Evolutionary conservation across 1,284 basidiomycete genomes (phyloP).

Genomic region (Gymnopus androsaceus): DNA sequence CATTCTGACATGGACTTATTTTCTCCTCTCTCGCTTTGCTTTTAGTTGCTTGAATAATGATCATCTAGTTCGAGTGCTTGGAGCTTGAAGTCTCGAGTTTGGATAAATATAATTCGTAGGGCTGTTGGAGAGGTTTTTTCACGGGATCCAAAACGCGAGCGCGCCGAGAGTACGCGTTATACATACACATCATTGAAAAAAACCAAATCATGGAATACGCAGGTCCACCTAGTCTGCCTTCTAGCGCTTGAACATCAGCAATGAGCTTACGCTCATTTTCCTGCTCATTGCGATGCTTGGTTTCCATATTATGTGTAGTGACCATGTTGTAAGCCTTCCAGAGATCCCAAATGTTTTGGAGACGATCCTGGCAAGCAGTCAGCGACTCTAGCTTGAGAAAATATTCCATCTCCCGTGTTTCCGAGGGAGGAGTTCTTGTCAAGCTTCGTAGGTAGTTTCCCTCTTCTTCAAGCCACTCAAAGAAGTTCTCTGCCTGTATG

Average conservation of each 20-base stretch:
- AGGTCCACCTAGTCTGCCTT: background rate
- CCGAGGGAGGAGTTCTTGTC: background rate
- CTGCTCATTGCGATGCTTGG: background rate
- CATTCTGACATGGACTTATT: no score
- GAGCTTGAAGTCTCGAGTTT: no score
- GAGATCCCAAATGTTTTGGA: background rate
- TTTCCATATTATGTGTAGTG: no score
- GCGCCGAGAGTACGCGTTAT: no score
- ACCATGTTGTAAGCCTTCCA: background rate
- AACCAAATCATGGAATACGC: no score
- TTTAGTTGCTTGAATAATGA: no score
- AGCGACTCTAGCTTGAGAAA: conserved; percentile 21
- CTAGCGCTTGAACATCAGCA: background rate
- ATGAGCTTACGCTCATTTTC: conserved; percentile 4
- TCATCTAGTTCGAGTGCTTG: no score
- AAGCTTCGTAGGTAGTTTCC: conserved; percentile 5
- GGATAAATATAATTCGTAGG: no score
- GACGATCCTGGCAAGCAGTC: background rate
- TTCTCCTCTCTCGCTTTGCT: no score
- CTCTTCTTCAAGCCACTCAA: conserved; percentile 4
- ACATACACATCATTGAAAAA: no score
- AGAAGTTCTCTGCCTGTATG: background rate
- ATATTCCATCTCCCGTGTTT: conserved; percentile 28
- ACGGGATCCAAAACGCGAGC: no score
- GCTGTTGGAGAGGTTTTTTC: no score